These are phyloP conservation scores for Peronosclerospora sorghi DNA, from an alignment of 352 stramenopile species.

Conservation along the genomic window DNA sequence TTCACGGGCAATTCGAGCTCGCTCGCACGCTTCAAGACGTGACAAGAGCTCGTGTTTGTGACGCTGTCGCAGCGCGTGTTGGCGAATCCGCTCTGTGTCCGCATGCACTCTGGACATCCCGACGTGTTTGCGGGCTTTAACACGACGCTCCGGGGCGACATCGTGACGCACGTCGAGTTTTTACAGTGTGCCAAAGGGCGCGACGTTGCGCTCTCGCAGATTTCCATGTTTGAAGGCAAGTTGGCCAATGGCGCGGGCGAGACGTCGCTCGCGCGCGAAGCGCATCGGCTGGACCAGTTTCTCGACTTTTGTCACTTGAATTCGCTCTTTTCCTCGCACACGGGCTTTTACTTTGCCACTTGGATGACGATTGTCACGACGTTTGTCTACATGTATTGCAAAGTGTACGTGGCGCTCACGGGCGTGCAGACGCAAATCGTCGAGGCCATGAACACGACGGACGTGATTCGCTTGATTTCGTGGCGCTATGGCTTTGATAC, in stretches of 20 bases:
- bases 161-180: slow-evolving; percentile 76
- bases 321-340: slow-evolving; percentile 84
- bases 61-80: slow-evolving; percentile 74
- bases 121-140: slow-evolving; percentile 84
- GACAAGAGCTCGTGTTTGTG: too few species aligned
- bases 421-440: slow-evolving; percentile 64
- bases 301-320: slow-evolving; percentile 81
- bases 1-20: too few species aligned
- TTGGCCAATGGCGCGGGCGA: slow-evolving; percentile 73
- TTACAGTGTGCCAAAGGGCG: slow-evolving; percentile 82
- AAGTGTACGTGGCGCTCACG: slow-evolving; percentile 67
- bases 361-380: slow-evolving; percentile 85
- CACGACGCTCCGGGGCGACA: slow-evolving; percentile 54
- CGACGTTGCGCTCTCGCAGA: slow-evolving; percentile 77
- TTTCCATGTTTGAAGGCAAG: slow-evolving; percentile 84
- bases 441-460: slow-evolving; percentile 60
- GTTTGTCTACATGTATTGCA: slow-evolving; percentile 82
- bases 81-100: slow-evolving; percentile 55
- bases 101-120: slow-evolving; percentile 79
- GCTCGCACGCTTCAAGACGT: too few species aligned
- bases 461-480: slow-evolving; percentile 53
- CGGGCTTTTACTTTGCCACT: slow-evolving; percentile 79
- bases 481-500: slow-evolving; percentile 35
- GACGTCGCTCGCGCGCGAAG: slow-evolving; percentile 64
- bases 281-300: slow-evolving; percentile 77